Conservation (phyloP, 352 stramenopile species). For the Globisporangium okanoganense region DNA sequence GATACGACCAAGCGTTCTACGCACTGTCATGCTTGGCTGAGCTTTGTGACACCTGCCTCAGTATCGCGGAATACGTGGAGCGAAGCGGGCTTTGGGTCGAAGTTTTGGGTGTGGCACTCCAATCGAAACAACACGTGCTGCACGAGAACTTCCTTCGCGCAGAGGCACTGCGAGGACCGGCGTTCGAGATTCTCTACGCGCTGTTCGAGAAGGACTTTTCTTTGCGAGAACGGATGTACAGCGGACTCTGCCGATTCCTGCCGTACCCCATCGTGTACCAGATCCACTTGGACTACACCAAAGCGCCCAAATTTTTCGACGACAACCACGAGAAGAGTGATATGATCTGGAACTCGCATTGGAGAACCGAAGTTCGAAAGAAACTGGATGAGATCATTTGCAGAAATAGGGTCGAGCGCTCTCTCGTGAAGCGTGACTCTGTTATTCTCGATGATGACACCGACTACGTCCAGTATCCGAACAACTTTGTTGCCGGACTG, state of each 20-base stretch:
- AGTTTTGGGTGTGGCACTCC: slow-evolving; percentile 71
- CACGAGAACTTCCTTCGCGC: slow-evolving; percentile 78
- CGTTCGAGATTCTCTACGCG: slow-evolving; percentile 80
- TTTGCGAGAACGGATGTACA: slow-evolving; percentile 74
- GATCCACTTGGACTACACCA: slow-evolving; percentile 74
- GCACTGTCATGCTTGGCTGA: slow-evolving; percentile 73
- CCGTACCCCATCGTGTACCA: slow-evolving; percentile 82
- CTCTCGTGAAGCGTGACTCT: slow-evolving; percentile 69
- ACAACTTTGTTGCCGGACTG: slow-evolving; percentile 70
- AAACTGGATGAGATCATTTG: slow-evolving; percentile 78
- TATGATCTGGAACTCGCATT: slow-evolving; percentile 81
- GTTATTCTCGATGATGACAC: slow-evolving; percentile 66
- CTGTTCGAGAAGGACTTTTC: slow-evolving; percentile 68
- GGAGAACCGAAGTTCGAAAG: slow-evolving; percentile 66
- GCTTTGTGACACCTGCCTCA: slow-evolving; percentile 71
- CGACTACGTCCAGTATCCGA: slow-evolving; percentile 53
- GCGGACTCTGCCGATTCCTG: slow-evolving; percentile 62
- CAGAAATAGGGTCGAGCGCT: slow-evolving; percentile 67
- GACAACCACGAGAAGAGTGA: slow-evolving; percentile 84
- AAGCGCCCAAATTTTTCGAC: slow-evolving; percentile 72
- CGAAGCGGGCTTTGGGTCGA: slow-evolving; percentile 75
- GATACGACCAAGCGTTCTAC: slow-evolving; percentile 78
- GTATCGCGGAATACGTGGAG: slow-evolving; percentile 72
- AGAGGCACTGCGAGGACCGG: slow-evolving; percentile 66
- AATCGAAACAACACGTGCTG: slow-evolving; percentile 75